phyloP scores from a whole-genome alignment of 208 protist genomes.

The Trypanosoma melophagium region DNA sequence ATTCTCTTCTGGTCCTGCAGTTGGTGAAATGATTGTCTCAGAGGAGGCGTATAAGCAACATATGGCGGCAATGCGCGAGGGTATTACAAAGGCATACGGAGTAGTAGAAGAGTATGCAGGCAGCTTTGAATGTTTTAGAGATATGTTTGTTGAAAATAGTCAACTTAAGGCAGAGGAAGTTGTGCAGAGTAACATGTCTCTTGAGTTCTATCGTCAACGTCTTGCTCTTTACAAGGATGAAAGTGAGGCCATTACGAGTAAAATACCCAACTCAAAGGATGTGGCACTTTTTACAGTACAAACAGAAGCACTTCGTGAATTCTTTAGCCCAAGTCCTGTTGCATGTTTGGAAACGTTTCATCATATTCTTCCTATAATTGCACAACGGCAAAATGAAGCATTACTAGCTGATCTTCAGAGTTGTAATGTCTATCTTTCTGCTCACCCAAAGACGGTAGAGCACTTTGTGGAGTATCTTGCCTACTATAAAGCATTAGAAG shows the following conservation, averaged over 20 bases:
- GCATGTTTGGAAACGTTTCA: conserved; percentile 87
- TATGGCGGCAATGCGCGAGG: conserved; percentile 66
- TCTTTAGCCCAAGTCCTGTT: conserved; percentile 90
- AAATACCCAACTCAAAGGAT: conserved; percentile 83
- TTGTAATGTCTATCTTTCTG: conserved; percentile 77
- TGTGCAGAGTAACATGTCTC: conserved; percentile 43
- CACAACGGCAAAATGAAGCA: conserved; percentile 80
- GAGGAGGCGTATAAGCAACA: conserved; percentile 86
- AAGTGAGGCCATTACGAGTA: conserved; percentile 80
- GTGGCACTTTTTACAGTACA: conserved; percentile 89
- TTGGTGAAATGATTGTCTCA: conserved; percentile 88
- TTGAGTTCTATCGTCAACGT: conserved; percentile 90
- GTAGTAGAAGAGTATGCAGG: conserved; percentile 83
- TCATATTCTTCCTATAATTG: conserved; percentile 90
- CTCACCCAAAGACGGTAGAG: conserved; percentile 87
- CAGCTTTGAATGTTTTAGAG: conserved; percentile 80
- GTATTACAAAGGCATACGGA: conserved; percentile 63
- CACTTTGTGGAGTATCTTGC: conserved; percentile 91
- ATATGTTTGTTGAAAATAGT: conserved; percentile 89
- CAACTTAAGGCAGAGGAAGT: conserved; percentile 65
- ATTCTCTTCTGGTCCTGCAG: conserved; percentile 75
- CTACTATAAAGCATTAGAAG: conserved; percentile 82
- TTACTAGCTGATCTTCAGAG: conserved; percentile 87
- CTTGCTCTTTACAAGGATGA: conserved; percentile 86
- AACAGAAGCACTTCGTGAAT: conserved; percentile 82